A percentile compares a stretch with the other conserved stretches of the same genome.
Evolutionary conservation across 495 filamentous ascomycete species (phyloP).

Genomic region (Aspergillus cristatus): DNA sequence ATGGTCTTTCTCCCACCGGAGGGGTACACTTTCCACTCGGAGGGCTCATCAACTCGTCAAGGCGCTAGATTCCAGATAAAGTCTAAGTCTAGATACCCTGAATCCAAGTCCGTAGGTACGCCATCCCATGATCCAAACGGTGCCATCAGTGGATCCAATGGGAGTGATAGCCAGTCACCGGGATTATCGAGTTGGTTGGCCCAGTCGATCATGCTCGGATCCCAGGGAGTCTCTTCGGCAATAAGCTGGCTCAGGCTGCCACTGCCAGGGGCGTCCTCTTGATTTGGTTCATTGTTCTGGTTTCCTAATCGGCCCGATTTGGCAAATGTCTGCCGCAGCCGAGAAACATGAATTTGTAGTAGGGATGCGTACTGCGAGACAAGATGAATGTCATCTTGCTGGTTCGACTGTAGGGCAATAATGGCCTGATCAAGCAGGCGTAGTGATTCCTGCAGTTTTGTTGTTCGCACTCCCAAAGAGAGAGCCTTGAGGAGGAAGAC

Average conservation of each 20-base stretch:
- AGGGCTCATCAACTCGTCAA: too few relatives aligned
- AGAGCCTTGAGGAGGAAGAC: slow-evolving; percentile 35
- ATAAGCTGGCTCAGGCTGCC: slow-evolving; percentile 3
- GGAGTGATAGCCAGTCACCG: slow-evolving; percentile 28
- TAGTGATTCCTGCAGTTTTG: slow-evolving; percentile 24
- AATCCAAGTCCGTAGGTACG: slow-evolving; percentile 16
- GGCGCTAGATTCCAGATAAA: slow-evolving; percentile 27
- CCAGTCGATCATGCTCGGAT: too few relatives aligned
- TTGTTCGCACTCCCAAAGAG: slow-evolving; percentile 23
- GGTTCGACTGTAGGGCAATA: slow-evolving; percentile 17
- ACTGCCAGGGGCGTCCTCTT: not conserved
- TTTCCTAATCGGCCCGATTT: too few relatives aligned
- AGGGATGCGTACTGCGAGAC: slow-evolving; percentile 27
- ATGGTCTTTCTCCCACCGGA: too few relatives aligned
- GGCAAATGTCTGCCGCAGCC: slow-evolving; percentile 12
- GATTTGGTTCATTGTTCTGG: not conserved
- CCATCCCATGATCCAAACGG: slow-evolving; percentile 21
- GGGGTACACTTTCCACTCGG: too few relatives aligned
- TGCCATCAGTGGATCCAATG: slow-evolving; percentile 28
- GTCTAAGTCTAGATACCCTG: slow-evolving; percentile 19
- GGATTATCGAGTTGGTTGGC: slow-evolving; percentile 5
- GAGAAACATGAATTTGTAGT: slow-evolving; percentile 17
- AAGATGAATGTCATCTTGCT: slow-evolving; percentile 30
- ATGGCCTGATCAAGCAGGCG: slow-evolving; percentile 28
- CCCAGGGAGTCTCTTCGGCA: slow-evolving; percentile 7